Evolutionary conservation across 2,329 filamentous ascomycete species (phyloP), one percentile per base, ranked within the genome.

Genomic region (Aspergillus clavatus): DNA sequence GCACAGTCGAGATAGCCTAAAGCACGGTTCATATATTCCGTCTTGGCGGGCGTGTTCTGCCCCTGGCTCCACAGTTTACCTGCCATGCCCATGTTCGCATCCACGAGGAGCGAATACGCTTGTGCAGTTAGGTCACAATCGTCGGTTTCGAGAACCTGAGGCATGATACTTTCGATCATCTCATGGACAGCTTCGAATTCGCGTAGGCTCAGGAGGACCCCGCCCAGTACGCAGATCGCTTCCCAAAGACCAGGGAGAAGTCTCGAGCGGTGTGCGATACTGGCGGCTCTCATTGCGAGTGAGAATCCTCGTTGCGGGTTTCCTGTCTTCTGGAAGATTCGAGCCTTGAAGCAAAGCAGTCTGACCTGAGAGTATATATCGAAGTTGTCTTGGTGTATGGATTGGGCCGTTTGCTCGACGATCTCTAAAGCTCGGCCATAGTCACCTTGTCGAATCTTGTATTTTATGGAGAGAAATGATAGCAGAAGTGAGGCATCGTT

Each of bases 61-160:
- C 61, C 42, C 36, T 58, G 35, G 48, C 48, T 57, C 53, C 72
- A 58, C 63, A 67, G 48, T 48, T 55, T 72, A 60, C 27, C 87
- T 0, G 87, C 88, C 50, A 87, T 69, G 0, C 89, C 89, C 73
- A 95, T 86, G 55, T 84, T 80, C 0, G 87, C 84, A 61, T 95
- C 89, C 0, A 81, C 86, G 3, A 94, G 76, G 18, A 81, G 67
- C 1, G 79, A 78, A 63, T 90, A 91, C 14, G 89, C 75, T 18
- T 73, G 75, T 0, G 83, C 89, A 0, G 77, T 75, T 11, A 88
- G 72, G 38, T 73, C 73, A 1, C 76, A 72, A 38, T 85, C 80
- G 41, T 83, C 80, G 40, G 80, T 81, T 65, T 94, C 88, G 1
- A 94, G 73, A 18, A 86, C 81, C 51, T 89, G 83, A 3, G 90